These are phyloP conservation scores for Ophiostoma montium DNA, from an alignment of 2,329 filamentous ascomycete species.

Conservation along the genomic window DNA sequence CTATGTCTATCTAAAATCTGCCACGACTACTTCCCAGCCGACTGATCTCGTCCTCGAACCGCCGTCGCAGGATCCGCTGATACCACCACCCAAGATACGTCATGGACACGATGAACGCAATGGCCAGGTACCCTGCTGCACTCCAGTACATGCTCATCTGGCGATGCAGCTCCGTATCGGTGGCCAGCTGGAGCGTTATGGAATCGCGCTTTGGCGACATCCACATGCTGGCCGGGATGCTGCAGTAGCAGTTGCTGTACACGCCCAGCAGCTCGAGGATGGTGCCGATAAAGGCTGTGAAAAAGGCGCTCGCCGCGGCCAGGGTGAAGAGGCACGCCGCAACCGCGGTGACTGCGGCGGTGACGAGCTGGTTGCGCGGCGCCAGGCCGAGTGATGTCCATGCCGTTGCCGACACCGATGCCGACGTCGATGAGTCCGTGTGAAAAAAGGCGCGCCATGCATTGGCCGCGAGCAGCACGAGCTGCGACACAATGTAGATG, in stretches of 20 bases:
- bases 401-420: too few relatives aligned
- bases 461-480: background rate
- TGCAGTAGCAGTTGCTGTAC: conserved; percentile 1
- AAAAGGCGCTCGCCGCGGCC: background rate
- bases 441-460: conserved; percentile 1
- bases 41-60: conserved; percentile 1
- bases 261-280: background rate
- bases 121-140: background rate
- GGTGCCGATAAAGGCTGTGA: background rate
- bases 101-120: background rate
- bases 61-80: conserved; percentile 1
- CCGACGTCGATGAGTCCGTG: too few relatives aligned
- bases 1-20: too few relatives aligned
- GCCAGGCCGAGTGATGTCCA: too few relatives aligned
- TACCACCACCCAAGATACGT: conserved; percentile 4
- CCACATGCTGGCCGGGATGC: conserved; percentile 1
- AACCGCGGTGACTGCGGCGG: background rate
- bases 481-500: background rate
- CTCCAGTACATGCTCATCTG: conserved; percentile 4
- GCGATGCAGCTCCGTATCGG: background rate
- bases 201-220: background rate
- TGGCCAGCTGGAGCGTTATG: background rate
- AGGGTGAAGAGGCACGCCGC: background rate
- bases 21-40: background rate
- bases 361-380: background rate